These are phyloP conservation scores for Alternaria conjuncta DNA, from an alignment of 2,329 filamentous ascomycete genomes.

Conservation along the genomic window DNA sequence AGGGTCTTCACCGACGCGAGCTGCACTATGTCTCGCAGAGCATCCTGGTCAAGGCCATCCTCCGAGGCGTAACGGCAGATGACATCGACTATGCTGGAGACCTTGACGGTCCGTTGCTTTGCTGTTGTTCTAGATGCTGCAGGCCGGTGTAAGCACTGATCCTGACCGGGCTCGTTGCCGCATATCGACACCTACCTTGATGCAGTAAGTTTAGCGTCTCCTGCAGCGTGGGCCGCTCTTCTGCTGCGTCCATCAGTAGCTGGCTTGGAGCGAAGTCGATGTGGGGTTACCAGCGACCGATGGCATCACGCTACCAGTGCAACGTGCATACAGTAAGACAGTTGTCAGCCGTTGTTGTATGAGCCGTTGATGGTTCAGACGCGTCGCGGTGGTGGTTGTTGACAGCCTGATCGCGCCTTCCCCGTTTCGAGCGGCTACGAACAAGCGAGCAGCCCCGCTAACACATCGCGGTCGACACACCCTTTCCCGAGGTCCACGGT, in stretches of 20 bases:
- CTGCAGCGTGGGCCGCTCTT: constrained; percentile 38
- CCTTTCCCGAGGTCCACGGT: constrained; percentile 5
- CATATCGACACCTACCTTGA: constrained; percentile 37
- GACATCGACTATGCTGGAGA: constrained; percentile 69
- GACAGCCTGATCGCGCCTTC: constrained; percentile 34
- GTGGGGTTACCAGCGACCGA: constrained; percentile 36
- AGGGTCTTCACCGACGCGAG: constrained; percentile 70
- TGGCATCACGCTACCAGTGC: constrained; percentile 37
- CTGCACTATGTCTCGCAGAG: constrained; percentile 69
- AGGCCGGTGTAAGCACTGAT: constrained; percentile 28
- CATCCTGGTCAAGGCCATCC: constrained; percentile 67
- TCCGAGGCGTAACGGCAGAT: constrained; percentile 70
- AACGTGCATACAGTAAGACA: constrained; percentile 31
- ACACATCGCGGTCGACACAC: constrained; percentile 5
- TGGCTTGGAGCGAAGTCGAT: constrained; percentile 3
- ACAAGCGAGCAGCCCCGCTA: constrained; percentile 28
- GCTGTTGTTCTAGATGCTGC: constrained; percentile 57
- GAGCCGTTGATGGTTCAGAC: constrained; percentile 11
- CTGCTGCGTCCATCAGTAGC: constrained; percentile 37
- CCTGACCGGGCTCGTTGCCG: constrained; percentile 16
- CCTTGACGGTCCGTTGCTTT: constrained; percentile 68
- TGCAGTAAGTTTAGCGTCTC: constrained; percentile 47
- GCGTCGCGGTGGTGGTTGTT: constrained; percentile 37
- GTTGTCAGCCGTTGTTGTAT: constrained; percentile 30
- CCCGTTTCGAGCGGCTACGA: constrained; percentile 23